Evolutionary conservation across 176 grass and related monocot genomes (phyloP), one percentile per base, ranked within the genome.

Genomic region (Pontederia crassipes): DNA sequence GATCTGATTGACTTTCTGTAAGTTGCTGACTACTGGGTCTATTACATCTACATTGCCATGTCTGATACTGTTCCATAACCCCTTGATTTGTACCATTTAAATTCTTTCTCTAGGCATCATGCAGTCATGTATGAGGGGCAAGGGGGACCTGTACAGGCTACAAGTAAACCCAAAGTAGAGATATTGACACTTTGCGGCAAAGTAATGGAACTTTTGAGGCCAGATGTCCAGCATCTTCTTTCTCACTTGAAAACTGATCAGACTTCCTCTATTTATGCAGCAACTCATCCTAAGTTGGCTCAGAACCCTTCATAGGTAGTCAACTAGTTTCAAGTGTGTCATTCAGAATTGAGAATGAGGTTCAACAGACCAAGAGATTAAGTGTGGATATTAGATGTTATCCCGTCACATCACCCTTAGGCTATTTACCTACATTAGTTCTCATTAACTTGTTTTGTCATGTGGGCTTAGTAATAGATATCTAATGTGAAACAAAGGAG

Each of bases 1-100:
- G 93, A 97, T 71, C 89, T 97, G 69, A 83, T 97, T 51, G 93
- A 97, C 75, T 97, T 97, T 72, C 52, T 97, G 93, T 92, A 91
- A 88, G 86, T 74, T 65, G 54, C 40, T 45, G 20, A 57, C 48
- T 49, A 17, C 14, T 45, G 29, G 8, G 45, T 51, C 28, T 28
- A 2, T 50, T 57, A 12, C 28, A 35, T 65, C 9, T 17, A 0
- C 16, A 32, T 48, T 8, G 46, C 9, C 55, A 54, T 57, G n/a
- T 10, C 13, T 18, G 16, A 35, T 46, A 26, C 10, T 53, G 64
- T 27, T 17, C 14, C 52, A 24, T 58, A 17, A 51, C 62, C 35
- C 40, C 57, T 28, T 70, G 3, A 32, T 55, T 29, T 52, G 8
- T 46, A 29, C 58, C 35, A 68, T 14, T 66, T 46, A 32, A 10